phyloP scores from a whole-genome alignment of 345 rosid species.

The Excoecaria cochinchinensis region DNA sequence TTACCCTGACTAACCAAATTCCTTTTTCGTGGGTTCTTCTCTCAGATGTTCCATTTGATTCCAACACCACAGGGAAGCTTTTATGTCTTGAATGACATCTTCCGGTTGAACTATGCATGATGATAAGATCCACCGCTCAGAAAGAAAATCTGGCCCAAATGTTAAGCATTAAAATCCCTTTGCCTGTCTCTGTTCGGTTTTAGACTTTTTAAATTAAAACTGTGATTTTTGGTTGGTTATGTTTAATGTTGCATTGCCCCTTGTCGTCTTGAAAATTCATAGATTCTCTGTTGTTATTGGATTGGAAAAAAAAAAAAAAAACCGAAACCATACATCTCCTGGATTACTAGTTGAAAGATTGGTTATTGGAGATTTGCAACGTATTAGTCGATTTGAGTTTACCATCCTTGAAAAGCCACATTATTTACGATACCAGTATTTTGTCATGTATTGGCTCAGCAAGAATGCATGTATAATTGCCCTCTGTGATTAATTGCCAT shows the following conservation, averaged over 20 bases:
- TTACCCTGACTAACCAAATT: slow-evolving; percentile 12
- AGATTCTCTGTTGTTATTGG: slow-evolving; percentile 24
- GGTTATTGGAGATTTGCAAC: slow-evolving; percentile 13
- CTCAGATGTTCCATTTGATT: slow-evolving; percentile 98
- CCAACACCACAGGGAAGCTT: slow-evolving; percentile 93
- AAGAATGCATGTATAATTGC: too few relatives aligned
- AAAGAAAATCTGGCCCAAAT: background rate
- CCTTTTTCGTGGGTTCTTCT: slow-evolving; percentile 19
- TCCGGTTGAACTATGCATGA: slow-evolving; percentile 98
- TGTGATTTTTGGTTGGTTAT: slow-evolving; percentile 24
- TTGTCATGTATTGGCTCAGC: too few relatives aligned
- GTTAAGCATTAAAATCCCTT: slow-evolving; percentile 17
- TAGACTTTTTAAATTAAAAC: slow-evolving; percentile 22
- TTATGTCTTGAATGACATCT: slow-evolving; percentile 85
- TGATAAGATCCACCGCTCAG: background rate
- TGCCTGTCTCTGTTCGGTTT: slow-evolving; percentile 20
- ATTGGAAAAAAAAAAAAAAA: slow-evolving; percentile 21
- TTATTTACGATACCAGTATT: too few relatives aligned
- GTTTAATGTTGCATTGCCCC: slow-evolving; percentile 25
- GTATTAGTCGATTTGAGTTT: background rate
- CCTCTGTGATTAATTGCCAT: too few relatives aligned
- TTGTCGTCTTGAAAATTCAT: slow-evolving; percentile 14
- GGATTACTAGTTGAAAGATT: background rate
- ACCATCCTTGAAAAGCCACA: background rate
- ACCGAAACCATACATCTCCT: background rate